Evolutionary conservation across 176 grass and related monocot genomes (phyloP).

Genomic region (Phoenix dactylifera): DNA sequence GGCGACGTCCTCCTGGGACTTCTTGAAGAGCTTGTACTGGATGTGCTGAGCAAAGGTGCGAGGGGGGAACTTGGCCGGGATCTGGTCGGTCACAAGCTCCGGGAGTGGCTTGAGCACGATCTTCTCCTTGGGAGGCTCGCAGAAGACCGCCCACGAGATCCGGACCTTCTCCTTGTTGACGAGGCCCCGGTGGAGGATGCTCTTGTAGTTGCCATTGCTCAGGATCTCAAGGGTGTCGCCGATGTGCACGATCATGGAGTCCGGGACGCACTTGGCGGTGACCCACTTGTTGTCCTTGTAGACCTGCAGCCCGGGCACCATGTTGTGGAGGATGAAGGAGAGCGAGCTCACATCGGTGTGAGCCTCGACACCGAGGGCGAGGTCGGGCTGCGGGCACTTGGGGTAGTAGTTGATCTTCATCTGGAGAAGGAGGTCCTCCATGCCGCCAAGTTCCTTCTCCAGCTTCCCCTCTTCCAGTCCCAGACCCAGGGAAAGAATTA

Average conservation of each 20-base stretch:
- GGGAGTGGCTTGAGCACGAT: conserved; percentile 57
- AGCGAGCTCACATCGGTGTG: conserved; percentile 87
- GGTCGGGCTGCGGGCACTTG: conserved; percentile 66
- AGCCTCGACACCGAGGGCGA: conserved; percentile 75
- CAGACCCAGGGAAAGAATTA: conserved; percentile 57
- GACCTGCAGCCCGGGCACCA: conserved; percentile 76
- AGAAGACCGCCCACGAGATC: conserved; percentile 89
- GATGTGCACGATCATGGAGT: conserved; percentile 61
- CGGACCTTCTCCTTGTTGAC: conserved; percentile 71
- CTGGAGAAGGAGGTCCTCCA: conserved; percentile 48
- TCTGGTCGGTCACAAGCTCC: conserved; percentile 24
- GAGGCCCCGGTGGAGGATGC: conserved; percentile 83
- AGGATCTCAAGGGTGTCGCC: conserved; percentile 95
- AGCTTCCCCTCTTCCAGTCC: conserved; percentile 21
- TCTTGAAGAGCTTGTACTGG: conserved; percentile 74
- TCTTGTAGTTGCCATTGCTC: conserved; percentile 71
- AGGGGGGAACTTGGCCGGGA: conserved; percentile 41
- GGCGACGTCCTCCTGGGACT: conserved; percentile 11
- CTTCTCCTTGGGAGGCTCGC: conserved; percentile 57
- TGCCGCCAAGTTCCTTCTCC: conserved; percentile 26
- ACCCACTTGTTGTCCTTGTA: conserved; percentile 43
- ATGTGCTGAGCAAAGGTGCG: conserved; percentile 75
- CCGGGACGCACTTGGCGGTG: conserved; percentile 45
- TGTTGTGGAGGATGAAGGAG: conserved; percentile 91
- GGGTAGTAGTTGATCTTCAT: conserved; percentile 99